Evolutionary conservation across 1,284 basidiomycete species (phyloP), one percentile per base, ranked within the genome.

Genomic region (Pseudozyma tsukubaensis): DNA sequence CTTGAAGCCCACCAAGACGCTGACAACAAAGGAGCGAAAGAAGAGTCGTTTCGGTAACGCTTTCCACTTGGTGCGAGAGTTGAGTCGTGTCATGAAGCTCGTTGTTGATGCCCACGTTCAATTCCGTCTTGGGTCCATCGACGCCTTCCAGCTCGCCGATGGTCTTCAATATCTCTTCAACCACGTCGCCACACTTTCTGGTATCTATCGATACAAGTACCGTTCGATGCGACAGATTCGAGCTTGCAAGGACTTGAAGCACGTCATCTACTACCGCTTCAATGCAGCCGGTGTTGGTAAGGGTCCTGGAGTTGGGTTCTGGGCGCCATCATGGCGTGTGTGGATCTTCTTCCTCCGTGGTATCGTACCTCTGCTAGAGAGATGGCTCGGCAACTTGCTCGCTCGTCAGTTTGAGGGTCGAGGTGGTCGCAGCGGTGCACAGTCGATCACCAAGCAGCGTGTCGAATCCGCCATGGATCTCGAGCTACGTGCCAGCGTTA

Each of bases 271-370:
- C 87, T 96, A 96, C 83, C 93, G 94, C 66, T 99, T 99, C 90
- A 99, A 99, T 87, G 97, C 96, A 29, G 97, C 97, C 58, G 96
- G 96, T 56, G 96, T 99, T 54, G 97, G 97, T 29, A 99, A 99
- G 86, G 97, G 97, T 76, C 97, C 97, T 56, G 97, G 97, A 84
- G 94, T 94, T 80, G 97, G 97, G 68, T 99, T 99, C 89, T 99
- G 97, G 97, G 94, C 95, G 56, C 97, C 97, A 18, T 97, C 96
- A 36, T 99, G 97, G 97, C 90, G 97, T 56, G 97, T 99, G 8
- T 99, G 97, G 97, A 87, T 99, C 70, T 99, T 99, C 88, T 99
- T 99, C 89, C 93, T 99, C 91, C 91, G 97, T 56, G 97, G 97
- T 68, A 98, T 99, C 80, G 94, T 98, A 0, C 97, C 97, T 13